Evolutionary conservation across 1,284 basidiomycete genomes (phyloP), one percentile per base, ranked within the genome.

Genomic region (Psilocybe mexicana): DNA sequence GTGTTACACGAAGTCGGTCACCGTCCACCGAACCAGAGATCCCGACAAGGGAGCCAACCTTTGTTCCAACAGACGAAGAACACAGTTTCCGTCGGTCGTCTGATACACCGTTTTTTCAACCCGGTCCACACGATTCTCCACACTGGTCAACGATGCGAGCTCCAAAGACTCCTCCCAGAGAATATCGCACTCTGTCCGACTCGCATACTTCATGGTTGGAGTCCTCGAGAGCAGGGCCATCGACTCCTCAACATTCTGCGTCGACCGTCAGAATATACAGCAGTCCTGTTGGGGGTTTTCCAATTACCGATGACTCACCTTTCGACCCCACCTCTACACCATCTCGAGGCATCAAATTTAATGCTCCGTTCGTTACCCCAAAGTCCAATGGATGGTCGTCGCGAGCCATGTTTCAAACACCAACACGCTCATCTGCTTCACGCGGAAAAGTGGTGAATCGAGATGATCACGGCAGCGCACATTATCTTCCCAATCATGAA

Each of bases 321-420:
- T 90, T 88, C 65, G 88, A 90, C 69, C 88, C 88, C 6, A 84
- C 84, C 18, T 87, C 87, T 23, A 90, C 88, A 4, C 88, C 88
- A 1, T 89, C 88, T 23, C 76, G 88, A 50, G 87, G 88, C 3
- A 83, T 88, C 63, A 81, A 75, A 64, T 82, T 88, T 60, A 76
- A 77, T 28, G 74, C 79, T 3, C 64, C 73, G 3, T 85, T 86
- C 60, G 75, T 79, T 33, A 87, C 86, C 14, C 87, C 87, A 11
- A 88, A 85, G 67, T 76, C 75, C 46, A 76, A 71, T 36, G 62
- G 73, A 40, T 81, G 81, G 80, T 69, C 76, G 2, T 67, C 70
- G 28, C 71, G 76, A 38, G 69, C 72, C 2, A 73, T 73, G 52
- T 55, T 59, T 4, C 54, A 76, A 50, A 78, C 80, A 67, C 79